Evolutionary conservation across 805 yeast genomes (phyloP), one percentile per base, ranked within the genome.

Genomic region (Isabelozyma heimii): DNA sequence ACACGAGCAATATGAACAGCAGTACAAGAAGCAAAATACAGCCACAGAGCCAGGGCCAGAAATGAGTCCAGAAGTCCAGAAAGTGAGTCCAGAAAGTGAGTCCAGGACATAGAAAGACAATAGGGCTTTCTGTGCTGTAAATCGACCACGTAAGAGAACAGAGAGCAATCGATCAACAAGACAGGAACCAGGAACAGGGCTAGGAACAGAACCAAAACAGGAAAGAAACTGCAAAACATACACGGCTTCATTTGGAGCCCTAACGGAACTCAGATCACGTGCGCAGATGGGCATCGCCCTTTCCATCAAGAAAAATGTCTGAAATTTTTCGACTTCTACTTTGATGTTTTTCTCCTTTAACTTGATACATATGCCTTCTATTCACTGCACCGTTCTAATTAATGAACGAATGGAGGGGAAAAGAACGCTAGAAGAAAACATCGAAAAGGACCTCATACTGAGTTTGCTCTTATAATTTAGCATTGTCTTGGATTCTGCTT

Each of bases 341-440:
- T 37, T 37, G 40, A n/a, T 37, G 40, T 50, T 57, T 57, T 56
- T 57, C 51, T 58, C 64, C 69, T 59, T 37, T 37, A 37, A 37
- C 20, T 63, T 62, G 69, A 65, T 66, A 65, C 70, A 66, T 60
- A 61, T 50, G 72, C 67, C 55, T 65, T 67, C 72, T 64, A 67
- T 67, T 67, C 72, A 67, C 72, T 67, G 72, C 72, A 66, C 72
- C 70, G 59, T 64, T 58, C 59, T 47, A 40, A 46, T 52, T 49
- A 54, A 60, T 66, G 70, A 59, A 53, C 62, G 70, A 66, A 46
- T 66, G 72, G 72, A 67, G 72, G 72, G 72, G 72, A 67, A 67
- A 67, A 64, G 72, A 67, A 58, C 55, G 62, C 70, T 52, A 65
- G 69, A 65, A 40, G 37, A 54, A 64, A 44, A 28, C 12, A 16